These are phyloP conservation scores for Geranium brycei DNA, from an alignment of 345 rosid species.

Conservation along the genomic window DNA sequence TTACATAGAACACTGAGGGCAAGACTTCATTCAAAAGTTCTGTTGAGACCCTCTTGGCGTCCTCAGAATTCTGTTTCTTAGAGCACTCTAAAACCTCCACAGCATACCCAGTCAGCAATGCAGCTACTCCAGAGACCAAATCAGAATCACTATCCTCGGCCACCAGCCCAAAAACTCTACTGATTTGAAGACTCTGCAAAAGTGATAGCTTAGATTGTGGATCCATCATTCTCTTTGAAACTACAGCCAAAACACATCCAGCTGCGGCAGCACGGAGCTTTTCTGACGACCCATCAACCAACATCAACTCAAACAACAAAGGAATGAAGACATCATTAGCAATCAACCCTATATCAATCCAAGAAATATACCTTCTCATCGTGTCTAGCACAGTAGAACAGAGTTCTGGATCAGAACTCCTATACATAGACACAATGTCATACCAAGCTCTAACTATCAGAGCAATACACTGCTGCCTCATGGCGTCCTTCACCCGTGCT, in stretches of 20 bases:
- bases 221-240: constrained; percentile 94
- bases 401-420: constrained; percentile 57
- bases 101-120: constrained; percentile 72
- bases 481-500: constrained; percentile 75
- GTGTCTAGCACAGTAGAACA: constrained; percentile 60
- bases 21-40: constrained; percentile 77
- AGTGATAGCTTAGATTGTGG: constrained; percentile 53
- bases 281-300: constrained; percentile 48
- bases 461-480: constrained; percentile 87
- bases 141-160: constrained; percentile 54
- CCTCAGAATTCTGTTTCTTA: constrained; percentile 52
- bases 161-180: constrained; percentile 52
- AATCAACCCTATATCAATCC: constrained; percentile 85
- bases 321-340: constrained; percentile 66
- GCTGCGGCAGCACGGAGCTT: constrained; percentile 77
- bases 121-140: constrained; percentile 44
- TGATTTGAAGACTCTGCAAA: constrained; percentile 54
- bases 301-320: constrained; percentile 58
- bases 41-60: constrained; percentile 36
- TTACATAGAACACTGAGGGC: constrained; percentile 63
- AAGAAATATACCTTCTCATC: constrained; percentile 72
- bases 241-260: constrained; percentile 72
- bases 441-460: constrained; percentile 87
- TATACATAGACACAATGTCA: constrained; percentile 50
- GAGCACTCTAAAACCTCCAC: constrained; percentile 75